Base-by-base conservation (phyloP, 176 grass and related monocot species). In the Elymus sibiricus region DNA sequence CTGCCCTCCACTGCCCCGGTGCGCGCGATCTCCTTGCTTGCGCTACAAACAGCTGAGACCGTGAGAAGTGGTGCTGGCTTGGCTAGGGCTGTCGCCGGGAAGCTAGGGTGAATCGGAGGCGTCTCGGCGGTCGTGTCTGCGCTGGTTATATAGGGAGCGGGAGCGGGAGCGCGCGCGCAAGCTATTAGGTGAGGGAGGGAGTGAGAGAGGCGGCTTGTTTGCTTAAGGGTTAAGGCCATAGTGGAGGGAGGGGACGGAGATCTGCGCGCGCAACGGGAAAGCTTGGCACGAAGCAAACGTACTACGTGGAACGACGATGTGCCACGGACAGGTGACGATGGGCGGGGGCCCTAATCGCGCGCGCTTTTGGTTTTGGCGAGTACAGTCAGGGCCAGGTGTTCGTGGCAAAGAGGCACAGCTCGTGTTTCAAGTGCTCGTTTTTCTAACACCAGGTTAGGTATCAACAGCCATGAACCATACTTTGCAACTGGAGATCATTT, bases 221-320 rank as follows among this genome's bases (percentile, higher is more conserved):
- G 4, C 81, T 91, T 88, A 82, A 6, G 38, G 16, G 35, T 21
- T 78, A 87, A 93, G 87, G 84, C 10, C 76, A 35, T 87, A 85
- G 85, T 87, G 88, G 85, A 51, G 82, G 88, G 85, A 51, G 82
- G 26, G n/a, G 40, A n/a, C 43, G 35, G 72, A 22, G 76, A 64
- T 13, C 43, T 40, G 76, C 76, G 7, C 49, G 77, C 51, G 64
- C 70, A 46, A 47, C 68, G 63, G 82, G 34, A 78, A 79, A 86
- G 81, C 70, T 40, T n/a, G 6, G 65, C 72, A 43, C n/a, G 11
- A 17, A 17, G 78, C 72, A 55, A 66, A 59, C 89, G 58, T 51
- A 16, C 32, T 83, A 59, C 89, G 80, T 83, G 84, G 84, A 83
- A 71, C 3, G 58, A 27, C 25, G 12, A 71, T 35, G n/a, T 7